phyloP scores from a whole-genome alignment of 768 basidiomycete species.

The Suillus paluster region DNA sequence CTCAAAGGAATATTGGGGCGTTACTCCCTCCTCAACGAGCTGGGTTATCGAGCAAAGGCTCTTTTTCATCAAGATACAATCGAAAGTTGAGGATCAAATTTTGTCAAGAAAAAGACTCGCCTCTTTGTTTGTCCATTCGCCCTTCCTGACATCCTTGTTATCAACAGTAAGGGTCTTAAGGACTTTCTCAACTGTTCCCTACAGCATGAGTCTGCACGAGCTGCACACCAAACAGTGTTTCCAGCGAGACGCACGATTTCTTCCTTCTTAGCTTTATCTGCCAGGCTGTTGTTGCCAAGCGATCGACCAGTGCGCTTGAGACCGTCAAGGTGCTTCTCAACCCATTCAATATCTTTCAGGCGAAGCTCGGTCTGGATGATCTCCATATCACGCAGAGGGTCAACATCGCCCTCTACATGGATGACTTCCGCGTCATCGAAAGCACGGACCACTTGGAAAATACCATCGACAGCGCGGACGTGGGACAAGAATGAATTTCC shows the following conservation, averaged over 20 bases:
- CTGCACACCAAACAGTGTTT: not conserved
- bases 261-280: constrained; percentile 95
- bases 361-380: constrained; percentile 95
- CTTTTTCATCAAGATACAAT: constrained; percentile 66
- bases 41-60: constrained; percentile 88
- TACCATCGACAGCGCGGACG: constrained; percentile 97
- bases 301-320: constrained; percentile 75
- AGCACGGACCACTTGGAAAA: constrained; percentile 97
- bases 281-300: constrained; percentile 77
- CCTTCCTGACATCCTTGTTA: constrained; percentile 89
- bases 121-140: constrained; percentile 97
- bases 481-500: constrained; percentile 98
- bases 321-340: constrained; percentile 84
- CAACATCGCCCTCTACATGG: constrained; percentile 97
- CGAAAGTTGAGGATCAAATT: constrained; percentile 15
- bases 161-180: constrained; percentile 78
- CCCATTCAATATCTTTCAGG: constrained; percentile 99
- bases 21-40: constrained; percentile 96
- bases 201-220: constrained; percentile 20
- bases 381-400: constrained; percentile 95
- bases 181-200: constrained; percentile 89
- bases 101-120: constrained; percentile 45
- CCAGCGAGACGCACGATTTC: constrained; percentile 71
- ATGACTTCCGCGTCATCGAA: constrained; percentile 99
- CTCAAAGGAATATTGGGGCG: constrained; percentile 78